phyloP scores from a whole-genome alignment of 1,284 basidiomycete species.

The Vanrija pseudolonga region DNA sequence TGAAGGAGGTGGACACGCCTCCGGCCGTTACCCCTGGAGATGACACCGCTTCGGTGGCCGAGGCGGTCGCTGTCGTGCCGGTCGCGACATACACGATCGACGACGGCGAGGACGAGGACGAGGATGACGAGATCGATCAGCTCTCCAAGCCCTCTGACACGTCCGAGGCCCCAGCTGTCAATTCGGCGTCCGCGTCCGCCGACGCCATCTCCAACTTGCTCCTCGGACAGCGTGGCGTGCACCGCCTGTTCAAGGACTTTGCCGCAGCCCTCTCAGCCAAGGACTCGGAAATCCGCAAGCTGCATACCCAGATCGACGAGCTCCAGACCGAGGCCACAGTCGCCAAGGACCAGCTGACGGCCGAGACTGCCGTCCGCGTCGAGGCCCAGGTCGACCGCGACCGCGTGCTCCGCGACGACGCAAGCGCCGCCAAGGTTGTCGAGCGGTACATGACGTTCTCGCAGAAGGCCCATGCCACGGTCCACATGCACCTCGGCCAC shows the following conservation, averaged over 20 bases:
- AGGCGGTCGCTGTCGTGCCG: neutral
- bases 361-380: conserved; percentile 11
- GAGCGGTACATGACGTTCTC: conserved; percentile 89
- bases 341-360: neutral
- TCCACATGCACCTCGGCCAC: conserved; percentile 63
- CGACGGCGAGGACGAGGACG: conserved; percentile 1
- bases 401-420: conserved; percentile 62
- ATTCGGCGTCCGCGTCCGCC: neutral
- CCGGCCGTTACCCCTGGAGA: neutral
- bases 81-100: neutral
- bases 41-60: neutral
- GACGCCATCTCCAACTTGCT: conserved; percentile 45
- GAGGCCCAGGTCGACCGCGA: too few relatives aligned
- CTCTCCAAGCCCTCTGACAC: neutral
- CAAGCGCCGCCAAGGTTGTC: conserved; percentile 75
- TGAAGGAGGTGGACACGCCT: neutral
- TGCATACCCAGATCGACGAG: conserved; percentile 75
- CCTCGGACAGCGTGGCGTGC: conserved; percentile 45
- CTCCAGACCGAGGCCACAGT: conserved; percentile 40
- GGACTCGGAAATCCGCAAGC: conserved; percentile 60
- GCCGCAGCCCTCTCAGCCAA: conserved; percentile 29
- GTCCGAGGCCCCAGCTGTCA: neutral
- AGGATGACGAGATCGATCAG: neutral
- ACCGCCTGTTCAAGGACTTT: conserved; percentile 46
- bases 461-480: conserved; percentile 66